These are phyloP conservation scores for Fusarium avenaceum DNA, from an alignment of 2,329 filamentous ascomycete species.

Conservation along the genomic window DNA sequence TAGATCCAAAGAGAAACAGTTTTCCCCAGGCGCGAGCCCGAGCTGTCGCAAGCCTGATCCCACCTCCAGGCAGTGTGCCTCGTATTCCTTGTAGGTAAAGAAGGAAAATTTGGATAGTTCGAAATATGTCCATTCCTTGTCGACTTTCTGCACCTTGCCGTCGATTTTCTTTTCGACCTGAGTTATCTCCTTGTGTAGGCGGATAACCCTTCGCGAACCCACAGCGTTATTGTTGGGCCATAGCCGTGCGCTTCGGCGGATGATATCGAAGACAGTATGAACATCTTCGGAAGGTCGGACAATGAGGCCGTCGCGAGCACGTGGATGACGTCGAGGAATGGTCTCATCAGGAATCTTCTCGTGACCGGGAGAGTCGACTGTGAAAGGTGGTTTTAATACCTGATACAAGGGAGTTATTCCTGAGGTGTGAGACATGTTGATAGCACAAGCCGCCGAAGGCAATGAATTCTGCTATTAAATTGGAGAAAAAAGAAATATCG, in stretches of 20 bases:
- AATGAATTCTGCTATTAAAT: background rate
- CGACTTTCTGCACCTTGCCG: constrained; percentile 80
- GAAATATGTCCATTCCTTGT: constrained; percentile 92
- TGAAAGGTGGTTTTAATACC: constrained; percentile 79
- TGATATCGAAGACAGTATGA: constrained; percentile 81
- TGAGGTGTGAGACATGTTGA: constrained; percentile 11
- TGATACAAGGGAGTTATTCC: constrained; percentile 66
- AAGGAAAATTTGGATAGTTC: constrained; percentile 83
- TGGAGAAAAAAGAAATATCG: background rate
- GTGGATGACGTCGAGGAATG: constrained; percentile 79
- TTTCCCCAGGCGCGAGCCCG: constrained; percentile 75
- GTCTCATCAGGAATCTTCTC: constrained; percentile 82
- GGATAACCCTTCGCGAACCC: constrained; percentile 79
- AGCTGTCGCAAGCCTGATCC: constrained; percentile 81
- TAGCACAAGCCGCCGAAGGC: no score
- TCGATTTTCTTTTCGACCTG: constrained; percentile 89
- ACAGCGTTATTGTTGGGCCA: constrained; percentile 73
- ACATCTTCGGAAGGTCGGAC: constrained; percentile 75
- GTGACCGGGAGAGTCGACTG: constrained; percentile 76
- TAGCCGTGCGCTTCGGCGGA: constrained; percentile 74
- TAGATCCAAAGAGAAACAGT: constrained; percentile 85
- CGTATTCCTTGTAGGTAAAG: constrained; percentile 83
- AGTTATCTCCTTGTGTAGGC: constrained; percentile 84
- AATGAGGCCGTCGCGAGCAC: constrained; percentile 77
- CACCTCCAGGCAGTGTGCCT: constrained; percentile 74